Conservation (phyloP, 129 eudicot genomes). For the Flaveria ramosissima region DNA sequence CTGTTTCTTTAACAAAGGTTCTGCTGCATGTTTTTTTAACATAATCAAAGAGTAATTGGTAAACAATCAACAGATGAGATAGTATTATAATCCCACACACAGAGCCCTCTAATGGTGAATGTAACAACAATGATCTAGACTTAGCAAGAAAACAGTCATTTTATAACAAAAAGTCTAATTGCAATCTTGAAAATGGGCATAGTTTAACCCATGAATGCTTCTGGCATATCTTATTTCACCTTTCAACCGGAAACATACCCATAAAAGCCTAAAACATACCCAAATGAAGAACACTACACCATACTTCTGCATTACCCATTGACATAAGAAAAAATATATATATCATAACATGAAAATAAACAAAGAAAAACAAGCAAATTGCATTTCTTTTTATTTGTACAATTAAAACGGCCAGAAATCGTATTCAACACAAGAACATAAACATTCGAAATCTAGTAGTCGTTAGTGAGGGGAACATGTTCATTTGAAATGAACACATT, state of each 20-base stretch:
- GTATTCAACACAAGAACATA: slow-evolving; percentile 7
- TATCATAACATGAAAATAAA: slow-evolving; percentile 1
- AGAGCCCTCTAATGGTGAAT: background rate
- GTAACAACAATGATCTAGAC: background rate
- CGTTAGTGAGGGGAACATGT: slow-evolving; percentile 65
- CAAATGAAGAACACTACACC: no score
- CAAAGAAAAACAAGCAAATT: slow-evolving; percentile 38
- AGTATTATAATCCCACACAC: background rate
- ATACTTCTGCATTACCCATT: no score
- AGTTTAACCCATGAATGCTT: slow-evolving; percentile 21
- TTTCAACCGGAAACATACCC: no score
- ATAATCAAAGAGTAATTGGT: background rate
- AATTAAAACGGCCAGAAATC: slow-evolving; percentile 12
- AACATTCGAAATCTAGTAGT: slow-evolving; percentile 34
- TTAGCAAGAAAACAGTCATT: background rate
- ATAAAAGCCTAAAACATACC: no score
- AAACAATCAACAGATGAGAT: background rate
- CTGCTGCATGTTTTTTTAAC: background rate
- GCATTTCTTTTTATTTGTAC: slow-evolving; percentile 44
- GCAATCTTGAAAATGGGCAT: slow-evolving; percentile 17
- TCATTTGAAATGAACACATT: slow-evolving; percentile 60
- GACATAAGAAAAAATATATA: no score
- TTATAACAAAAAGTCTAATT: no score
- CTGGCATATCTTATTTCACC: no score
- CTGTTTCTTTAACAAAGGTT: background rate